Evolutionary conservation across 805 yeast species (phyloP), one percentile per base, ranked within the genome.

Genomic region (Cephaloascus fragrans): DNA sequence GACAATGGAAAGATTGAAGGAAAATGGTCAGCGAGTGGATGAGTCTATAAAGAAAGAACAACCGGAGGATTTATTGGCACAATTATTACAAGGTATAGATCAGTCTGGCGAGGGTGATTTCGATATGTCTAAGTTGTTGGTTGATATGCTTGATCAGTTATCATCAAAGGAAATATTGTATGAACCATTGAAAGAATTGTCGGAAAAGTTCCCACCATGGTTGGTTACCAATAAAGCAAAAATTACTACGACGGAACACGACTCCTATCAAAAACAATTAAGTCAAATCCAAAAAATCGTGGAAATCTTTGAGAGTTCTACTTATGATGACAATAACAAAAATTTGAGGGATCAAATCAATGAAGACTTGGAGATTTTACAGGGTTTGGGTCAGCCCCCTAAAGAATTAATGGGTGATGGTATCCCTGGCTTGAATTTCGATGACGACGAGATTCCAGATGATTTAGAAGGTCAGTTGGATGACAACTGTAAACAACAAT

Each of bases 111-210:
- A 49, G 16, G 67, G 59, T 14, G 74, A 70, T 43, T 59, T 82
- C 45, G 88, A 82, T 51, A 71, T 80, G 59, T 65, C 80, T 19
- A 74, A 75, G 42, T 60, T 86, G 36, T 61, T 86, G 43, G 71
- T 69, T 16, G 86, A 83, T 29, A 78, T 90, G 77, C 67, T 90
- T 50, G 80, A 77, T 44, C 90, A 88, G 53, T 70, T 90, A 55
- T 75, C 93, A 5, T 77, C 93, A 4, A 90, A 88, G 52, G 89
- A 81, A 41, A 83, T 89, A 17, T 67, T 90, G 31, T 89, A 85
- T 53, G 95, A 83, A 48, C 96, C 97, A 2, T 71, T 90, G 61
- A 83, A 80, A 51, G 95, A 87, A 43, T 69, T 89, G 55, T 75
- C 80, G 46, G 61, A 65, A 10, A 85, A 84, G 52, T 86, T 79